Base-by-base conservation (phyloP, 108 stramenopile genomes). In the Asterionellopsis glacialis region DNA sequence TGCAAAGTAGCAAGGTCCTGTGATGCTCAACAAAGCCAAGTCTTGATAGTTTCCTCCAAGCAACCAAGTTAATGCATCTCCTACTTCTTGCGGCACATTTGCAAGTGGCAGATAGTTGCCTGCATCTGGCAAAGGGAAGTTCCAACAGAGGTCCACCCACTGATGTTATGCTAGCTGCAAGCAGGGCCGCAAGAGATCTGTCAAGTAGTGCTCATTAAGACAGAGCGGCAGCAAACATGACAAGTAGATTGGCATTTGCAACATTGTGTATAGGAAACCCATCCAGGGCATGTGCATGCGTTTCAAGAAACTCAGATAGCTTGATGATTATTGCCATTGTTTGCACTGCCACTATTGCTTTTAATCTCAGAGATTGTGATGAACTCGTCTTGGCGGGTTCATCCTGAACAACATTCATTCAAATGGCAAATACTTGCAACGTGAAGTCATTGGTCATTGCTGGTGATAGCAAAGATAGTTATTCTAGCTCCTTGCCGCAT, bases 281-380 rank as follows among this genome's bases (percentile, higher is more conserved):
- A 15, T 54, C 43, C n/a, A 47, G 18, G 10, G 61, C 45, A 13
- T 48, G 43, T n/a, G 58, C 50, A 54, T 84, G 72, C 9, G 79
- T 81, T 61, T 84, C 69, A 57, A 87, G 63, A 39, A 75, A 67
- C 61, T 85, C 80, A 0, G 90, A 91, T 15, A 91, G 63, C 64
- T 91, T 87, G 64, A 91, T 87, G 22, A 91, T 85, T 7, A 79
- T n/a, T n/a, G n/a, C n/a, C n/a, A n/a, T n/a, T n/a, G n/a, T n/a
- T n/a, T n/a, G n/a, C n/a, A n/a, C n/a, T n/a, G n/a, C n/a, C n/a
- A n/a, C n/a, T n/a, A n/a, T n/a, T n/a, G n/a, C n/a, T n/a, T n/a
- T n/a, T n/a, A n/a, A n/a, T n/a, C n/a, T n/a, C n/a, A n/a, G n/a
- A n/a, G n/a, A n/a, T n/a, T n/a, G n/a, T n/a, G n/a, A n/a, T n/a